Base-by-base conservation (phyloP, 1,284 basidiomycete genomes). In the Ustilago hordei region DNA sequence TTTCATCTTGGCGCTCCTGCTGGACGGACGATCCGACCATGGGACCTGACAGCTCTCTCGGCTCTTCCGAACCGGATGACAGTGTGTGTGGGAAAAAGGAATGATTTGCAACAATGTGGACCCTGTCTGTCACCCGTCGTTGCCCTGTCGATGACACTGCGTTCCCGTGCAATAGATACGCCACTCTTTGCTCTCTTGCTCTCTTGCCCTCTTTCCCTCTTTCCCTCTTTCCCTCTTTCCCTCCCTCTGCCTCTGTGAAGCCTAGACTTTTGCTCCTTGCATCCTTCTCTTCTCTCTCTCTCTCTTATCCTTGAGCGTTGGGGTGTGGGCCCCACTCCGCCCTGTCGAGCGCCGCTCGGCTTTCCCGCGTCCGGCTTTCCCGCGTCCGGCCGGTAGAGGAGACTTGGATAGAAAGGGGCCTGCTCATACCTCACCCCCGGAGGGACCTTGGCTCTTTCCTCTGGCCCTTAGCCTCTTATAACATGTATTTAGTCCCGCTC, bases 241-340 rank as follows among this genome's bases (percentile, higher is more conserved):
- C 7, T 19, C 7, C 9, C 13, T 8, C 19, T 7, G n/a, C 6
- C n/a, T 45, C 3, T 19, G 17, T 13, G n/a, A 32, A 50, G 48
- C 32, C 48, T 50, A 50, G 48, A 28, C 48, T 50, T 50, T 38
- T 8, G 23, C 48, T 50, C 48, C 48, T 50, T 50, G 48, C 48
- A 50, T 28, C n/a, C 15, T 50, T 50, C 23, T 50, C 1, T 11
- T 41, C 15, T 7, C 39, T 41, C 17, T 17, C 12, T 28, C 19
- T 9, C 23, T 19, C 55, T 56, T 28, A 56, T 11, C 38, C 55
- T 56, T 56, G 31, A 56, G 36, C 15, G 38, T 38, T 28, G 23
- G 23, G 19, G n/a, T 41, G n/a, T 17, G 8, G 13, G 36, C 19
- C 55, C 55, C 55, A 56, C 38, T 36, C 13, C 39, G 39, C 13